These are phyloP conservation scores for Purpureocillium takamizusanense DNA, from an alignment of 2,329 filamentous ascomycete species.

Conservation along the genomic window DNA sequence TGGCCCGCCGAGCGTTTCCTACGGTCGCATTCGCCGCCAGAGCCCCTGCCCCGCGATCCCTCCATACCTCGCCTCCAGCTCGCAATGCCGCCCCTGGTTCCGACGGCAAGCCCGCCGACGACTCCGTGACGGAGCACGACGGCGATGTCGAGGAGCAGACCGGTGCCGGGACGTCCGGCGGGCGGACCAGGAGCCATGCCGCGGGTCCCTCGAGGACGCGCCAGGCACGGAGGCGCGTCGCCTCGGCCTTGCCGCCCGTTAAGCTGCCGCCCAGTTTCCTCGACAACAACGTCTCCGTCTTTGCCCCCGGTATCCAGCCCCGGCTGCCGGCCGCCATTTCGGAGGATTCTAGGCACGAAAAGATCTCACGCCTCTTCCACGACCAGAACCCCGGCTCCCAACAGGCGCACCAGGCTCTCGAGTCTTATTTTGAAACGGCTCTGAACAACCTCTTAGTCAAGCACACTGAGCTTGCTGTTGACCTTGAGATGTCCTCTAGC, in stretches of 20 bases:
- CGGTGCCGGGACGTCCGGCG: slow-evolving; percentile 15
- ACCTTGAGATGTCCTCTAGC: slow-evolving; percentile 6
- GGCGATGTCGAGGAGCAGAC: slow-evolving; percentile 17
- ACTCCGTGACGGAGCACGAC: slow-evolving; percentile 15
- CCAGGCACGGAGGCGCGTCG: slow-evolving; percentile 20
- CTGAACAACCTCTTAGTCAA: slow-evolving; percentile 11
- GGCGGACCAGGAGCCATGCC: slow-evolving; percentile 16
- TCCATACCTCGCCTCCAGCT: slow-evolving; percentile 12
- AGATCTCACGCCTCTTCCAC: slow-evolving; percentile 19
- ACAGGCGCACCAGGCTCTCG: slow-evolving; percentile 16
- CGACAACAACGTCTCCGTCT: slow-evolving; percentile 34
- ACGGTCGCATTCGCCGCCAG: slow-evolving; percentile 14
- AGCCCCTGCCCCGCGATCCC: slow-evolving; percentile 11
- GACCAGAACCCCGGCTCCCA: slow-evolving; percentile 12
- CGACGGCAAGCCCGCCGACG: slow-evolving; percentile 18
- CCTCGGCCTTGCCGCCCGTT: slow-evolving; percentile 38
- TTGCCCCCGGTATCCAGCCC: slow-evolving; percentile 15
- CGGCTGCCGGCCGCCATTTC: slow-evolving; percentile 19
- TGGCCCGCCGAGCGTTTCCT: slow-evolving; percentile 19
- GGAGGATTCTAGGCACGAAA: slow-evolving; percentile 21
- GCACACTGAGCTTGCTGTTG: slow-evolving; percentile 9
- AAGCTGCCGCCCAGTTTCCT: slow-evolving; percentile 50
- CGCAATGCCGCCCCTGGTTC: slow-evolving; percentile 8
- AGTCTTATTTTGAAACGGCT: slow-evolving; percentile 21
- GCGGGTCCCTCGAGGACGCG: slow-evolving; percentile 19